Percentiles rank a stretch among this genome's conserved stretches.
Evolutionary conservation across 2,329 filamentous ascomycete species (phyloP).

Genomic region (Penicillium psychrosexuale): DNA sequence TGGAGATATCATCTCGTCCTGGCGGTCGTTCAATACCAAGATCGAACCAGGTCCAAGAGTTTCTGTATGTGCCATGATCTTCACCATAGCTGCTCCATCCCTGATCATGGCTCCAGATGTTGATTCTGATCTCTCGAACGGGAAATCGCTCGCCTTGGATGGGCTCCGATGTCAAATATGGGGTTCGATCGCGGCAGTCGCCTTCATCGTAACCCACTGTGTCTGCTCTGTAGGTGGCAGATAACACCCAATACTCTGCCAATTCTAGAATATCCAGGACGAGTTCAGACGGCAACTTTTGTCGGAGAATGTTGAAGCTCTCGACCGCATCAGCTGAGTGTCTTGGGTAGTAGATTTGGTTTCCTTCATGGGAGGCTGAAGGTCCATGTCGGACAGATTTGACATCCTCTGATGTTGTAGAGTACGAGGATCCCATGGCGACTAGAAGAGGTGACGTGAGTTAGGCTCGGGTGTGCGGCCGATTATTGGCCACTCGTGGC

Average conservation of each 20-base stretch:
- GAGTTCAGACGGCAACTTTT: conserved; percentile 8
- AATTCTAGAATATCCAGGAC: conserved; percentile 4
- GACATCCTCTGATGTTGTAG: background rate
- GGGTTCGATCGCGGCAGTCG: background rate
- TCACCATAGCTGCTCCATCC: conserved; percentile 6
- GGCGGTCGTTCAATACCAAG: background rate
- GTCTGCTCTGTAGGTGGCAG: background rate
- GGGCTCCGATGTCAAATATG: conserved; percentile 7
- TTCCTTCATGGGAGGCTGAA: background rate
- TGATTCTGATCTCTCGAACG: conserved; percentile 8
- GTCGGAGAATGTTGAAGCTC: conserved; percentile 4
- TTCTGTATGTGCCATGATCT: background rate
- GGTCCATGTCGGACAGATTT: background rate
- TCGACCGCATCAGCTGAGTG: conserved; percentile 1
- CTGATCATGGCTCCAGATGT: conserved; percentile 12
- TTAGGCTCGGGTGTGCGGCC: background rate
- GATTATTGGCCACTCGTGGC: background rate
- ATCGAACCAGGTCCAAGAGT: conserved; percentile 13
- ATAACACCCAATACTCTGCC: conserved; percentile 9
- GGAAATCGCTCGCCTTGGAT: conserved; percentile 5
- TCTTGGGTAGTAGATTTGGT: background rate
- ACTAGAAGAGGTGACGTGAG: background rate
- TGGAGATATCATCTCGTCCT: background rate
- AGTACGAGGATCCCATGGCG: background rate
- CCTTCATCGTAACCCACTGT: background rate